Evolutionary conservation across 2,329 filamentous ascomycete genomes (phyloP), one percentile per base, ranked within the genome.

Genomic region (Colletotrichum truncatum): DNA sequence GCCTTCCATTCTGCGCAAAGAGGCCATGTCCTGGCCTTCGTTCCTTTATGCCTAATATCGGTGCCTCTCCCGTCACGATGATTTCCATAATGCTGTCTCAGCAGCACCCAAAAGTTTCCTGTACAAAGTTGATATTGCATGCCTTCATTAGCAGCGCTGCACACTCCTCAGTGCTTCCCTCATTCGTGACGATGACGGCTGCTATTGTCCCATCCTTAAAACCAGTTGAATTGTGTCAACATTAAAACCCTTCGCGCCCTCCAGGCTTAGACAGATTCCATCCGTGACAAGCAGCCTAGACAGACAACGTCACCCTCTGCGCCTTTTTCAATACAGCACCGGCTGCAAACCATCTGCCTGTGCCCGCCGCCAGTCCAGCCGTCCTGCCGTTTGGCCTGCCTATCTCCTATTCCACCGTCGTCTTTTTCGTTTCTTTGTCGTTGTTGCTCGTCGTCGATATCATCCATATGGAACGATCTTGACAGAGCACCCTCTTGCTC

Each of bases 271-370:
- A 75, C 71, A 12, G 77, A 76, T 61, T 81, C 78, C 73, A 81
- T 78, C 2, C 77, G 73, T 9, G 80, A 80, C 39, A 90, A 78
- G 68, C 90, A 92, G 2, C 88, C 88, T 49, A 91, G 75, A 71
- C 90, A 93, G 64, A 88, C 85, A 5, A 91, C 84, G 49, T 92
- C 89, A 25, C 90, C 90, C 56, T 91, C 85, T 18, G 78, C 71
- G 0, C 89, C 89, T 23, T 81, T 82, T 73, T 93, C 90, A 3
- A 91, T 84, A 73, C 89, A 92, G 76, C 90, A 93, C 16, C 84
- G 82, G 72, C 89, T 91, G 73, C 90, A 93, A 3, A 92, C 80
- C 69, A 86, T 83, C 32, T 81, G 77, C 8, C 80, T 78, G 68
- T 89, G 86, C 7, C 82, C 82, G 28, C 72, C 73, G 1, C 74